Conservation (phyloP, 495 filamentous ascomycete species). For the Podospora pseudocomata region DNA sequence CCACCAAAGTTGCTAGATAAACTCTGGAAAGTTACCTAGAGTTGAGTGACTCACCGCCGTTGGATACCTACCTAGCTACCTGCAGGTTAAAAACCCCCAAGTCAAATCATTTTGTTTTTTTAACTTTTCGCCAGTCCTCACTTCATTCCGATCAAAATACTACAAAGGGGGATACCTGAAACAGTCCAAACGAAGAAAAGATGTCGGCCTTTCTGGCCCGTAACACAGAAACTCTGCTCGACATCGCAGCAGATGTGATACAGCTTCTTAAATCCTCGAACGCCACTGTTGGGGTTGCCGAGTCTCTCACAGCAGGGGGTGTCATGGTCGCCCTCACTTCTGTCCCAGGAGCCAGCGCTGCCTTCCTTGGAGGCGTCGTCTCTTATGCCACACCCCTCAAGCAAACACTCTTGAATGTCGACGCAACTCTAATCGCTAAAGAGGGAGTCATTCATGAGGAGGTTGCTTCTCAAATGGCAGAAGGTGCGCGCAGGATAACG, state of each 20-base stretch:
- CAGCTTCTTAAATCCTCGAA: conserved; percentile 20
- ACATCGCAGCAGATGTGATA: conserved; percentile 25
- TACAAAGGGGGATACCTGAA: too few species aligned
- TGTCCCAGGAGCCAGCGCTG: conserved; percentile 29
- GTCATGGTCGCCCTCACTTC: conserved; percentile 31
- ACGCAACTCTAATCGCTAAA: conserved; percentile 27
- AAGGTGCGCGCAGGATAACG: conserved; percentile 23
- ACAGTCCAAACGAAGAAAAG: too few species aligned
- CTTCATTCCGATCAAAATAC: too few species aligned
- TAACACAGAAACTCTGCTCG: conserved; percentile 18
- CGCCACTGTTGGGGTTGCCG: conserved; percentile 29
- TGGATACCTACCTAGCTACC: too few species aligned
- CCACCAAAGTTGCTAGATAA: too few species aligned
- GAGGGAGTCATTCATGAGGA: conserved; percentile 34
- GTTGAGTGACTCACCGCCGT: too few species aligned
- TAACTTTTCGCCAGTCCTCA: too few species aligned
- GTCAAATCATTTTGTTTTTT: too few species aligned
- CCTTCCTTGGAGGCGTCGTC: conserved; percentile 34
- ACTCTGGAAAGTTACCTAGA: too few species aligned
- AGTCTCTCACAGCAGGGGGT: conserved; percentile 33
- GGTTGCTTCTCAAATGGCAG: conserved; percentile 35
- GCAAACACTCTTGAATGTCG: conserved; percentile 24
- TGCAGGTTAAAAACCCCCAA: too few species aligned
- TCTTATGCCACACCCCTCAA: conserved; percentile 35
- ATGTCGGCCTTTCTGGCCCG: not conserved